Base-by-base conservation (phyloP, 2,329 filamentous ascomycete species). In the Phialocephala subalpina region DNA sequence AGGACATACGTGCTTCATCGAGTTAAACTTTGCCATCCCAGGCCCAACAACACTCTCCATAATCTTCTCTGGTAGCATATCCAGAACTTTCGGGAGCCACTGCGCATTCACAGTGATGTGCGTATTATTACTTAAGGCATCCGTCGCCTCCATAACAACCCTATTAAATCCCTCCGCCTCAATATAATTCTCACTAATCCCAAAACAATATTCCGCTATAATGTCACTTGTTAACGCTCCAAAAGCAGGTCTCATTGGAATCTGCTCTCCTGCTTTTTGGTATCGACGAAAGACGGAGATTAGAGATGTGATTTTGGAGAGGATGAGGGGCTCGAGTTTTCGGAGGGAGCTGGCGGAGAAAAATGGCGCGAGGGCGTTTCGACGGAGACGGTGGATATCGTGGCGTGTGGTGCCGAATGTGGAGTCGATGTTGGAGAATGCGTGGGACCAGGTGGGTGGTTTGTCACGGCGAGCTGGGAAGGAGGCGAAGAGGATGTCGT, bases 121-220 rank as follows among this genome's bases (percentile, higher is more conserved):
- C 25, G 62, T 61, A 2, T 52, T 63, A 45, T 67, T 57, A 12
- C 40, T 63, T 22, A 69, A 14, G 9, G 25, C 62, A 60, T 67
- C 67, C 4, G 58, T 66, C 12, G 63, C 57, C 18, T 63, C 65
- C 12, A 67, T 29, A 9, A 68, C 60, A 29, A 62, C 45, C 1
- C 45, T 63, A 63, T 68, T 68, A n/a, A 68, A 68, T 1, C 57
- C 63, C 12, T 45, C 38, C 6, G 66, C 62, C 25, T 68, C 66
- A 16, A 65, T 60, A 29, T 68, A 68, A 29, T 68, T 68, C 38
- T 68, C 66, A 27, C 20, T 56, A 11, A 58, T 58, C 1, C 62
- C 74, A 56, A 74, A 75, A 56, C 68, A 72, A 62, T 74, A 75
- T 42, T 73, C 68, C 2, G 68, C 67, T 42, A 75, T 72, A 29